phyloP scores from a whole-genome alignment of 2,329 filamentous ascomycete species.

The Colletotrichum sansevieriae region DNA sequence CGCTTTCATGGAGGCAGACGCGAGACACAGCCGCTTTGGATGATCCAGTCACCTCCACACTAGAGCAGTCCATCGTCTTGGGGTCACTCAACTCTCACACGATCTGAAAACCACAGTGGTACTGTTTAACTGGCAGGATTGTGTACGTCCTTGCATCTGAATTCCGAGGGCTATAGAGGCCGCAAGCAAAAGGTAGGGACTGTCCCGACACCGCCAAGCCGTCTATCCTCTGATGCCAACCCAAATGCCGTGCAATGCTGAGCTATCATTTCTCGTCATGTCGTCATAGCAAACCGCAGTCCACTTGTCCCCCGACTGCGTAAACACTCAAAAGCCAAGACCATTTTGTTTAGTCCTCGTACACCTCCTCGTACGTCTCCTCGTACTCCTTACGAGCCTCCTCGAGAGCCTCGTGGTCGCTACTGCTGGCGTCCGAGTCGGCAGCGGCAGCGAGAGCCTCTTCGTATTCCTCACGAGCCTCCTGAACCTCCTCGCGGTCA shows the following conservation, averaged over 20 bases:
- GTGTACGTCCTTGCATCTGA: slow-evolving; percentile 27
- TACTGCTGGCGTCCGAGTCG: slow-evolving; percentile 62
- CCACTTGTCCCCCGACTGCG: slow-evolving; percentile 5
- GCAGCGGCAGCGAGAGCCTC: slow-evolving; percentile 55
- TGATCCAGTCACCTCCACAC: neutral
- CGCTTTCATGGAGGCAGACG: slow-evolving; percentile 5
- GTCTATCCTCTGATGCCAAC: slow-evolving; percentile 23
- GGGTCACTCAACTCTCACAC: slow-evolving; percentile 7
- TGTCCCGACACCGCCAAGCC: slow-evolving; percentile 29
- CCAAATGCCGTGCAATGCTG: slow-evolving; percentile 38
- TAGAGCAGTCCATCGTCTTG: neutral
- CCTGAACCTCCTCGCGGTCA: slow-evolving; percentile 57
- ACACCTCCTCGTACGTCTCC: slow-evolving; percentile 62
- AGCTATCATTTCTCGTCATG: slow-evolving; percentile 31
- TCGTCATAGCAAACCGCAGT: slow-evolving; percentile 32
- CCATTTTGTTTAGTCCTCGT: slow-evolving; percentile 45
- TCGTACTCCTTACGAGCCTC: slow-evolving; percentile 65
- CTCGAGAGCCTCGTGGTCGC: slow-evolving; percentile 64
- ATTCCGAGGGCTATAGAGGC: slow-evolving; percentile 16
- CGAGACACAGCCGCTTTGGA: neutral
- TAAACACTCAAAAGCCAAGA: slow-evolving; percentile 5
- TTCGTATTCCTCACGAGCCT: slow-evolving; percentile 59
- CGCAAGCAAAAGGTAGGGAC: slow-evolving; percentile 25
- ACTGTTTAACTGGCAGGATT: slow-evolving; percentile 21
- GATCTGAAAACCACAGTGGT: neutral